phyloP scores from a whole-genome alignment of 2,329 filamentous ascomycete genomes.

The Pseudocercospora fijiensis region DNA sequence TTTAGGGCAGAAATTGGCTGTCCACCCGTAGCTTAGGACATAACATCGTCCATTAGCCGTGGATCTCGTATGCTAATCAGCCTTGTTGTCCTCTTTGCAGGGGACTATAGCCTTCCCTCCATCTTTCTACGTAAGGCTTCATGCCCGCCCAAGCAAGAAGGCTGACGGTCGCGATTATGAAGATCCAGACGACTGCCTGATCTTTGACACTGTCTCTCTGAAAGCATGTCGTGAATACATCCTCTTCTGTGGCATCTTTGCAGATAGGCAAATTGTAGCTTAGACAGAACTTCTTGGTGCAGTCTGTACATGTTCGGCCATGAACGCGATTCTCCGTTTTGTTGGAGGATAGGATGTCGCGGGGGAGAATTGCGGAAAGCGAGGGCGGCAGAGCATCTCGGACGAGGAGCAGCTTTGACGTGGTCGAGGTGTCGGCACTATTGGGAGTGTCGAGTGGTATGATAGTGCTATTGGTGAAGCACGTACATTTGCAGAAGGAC shows the following conservation, averaged over 20 bases:
- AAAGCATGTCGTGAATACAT: constrained; percentile 66
- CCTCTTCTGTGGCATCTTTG: constrained; percentile 60
- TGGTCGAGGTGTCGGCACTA: constrained; percentile 24
- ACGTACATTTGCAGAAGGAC: constrained; percentile 72
- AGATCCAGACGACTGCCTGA: constrained; percentile 64
- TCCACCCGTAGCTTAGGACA: not conserved
- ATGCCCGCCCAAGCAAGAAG: constrained; percentile 60
- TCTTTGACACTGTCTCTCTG: constrained; percentile 69
- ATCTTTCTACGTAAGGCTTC: constrained; percentile 57
- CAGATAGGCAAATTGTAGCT: constrained; percentile 63
- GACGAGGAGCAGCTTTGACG: constrained; percentile 24
- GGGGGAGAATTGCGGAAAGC: constrained; percentile 12
- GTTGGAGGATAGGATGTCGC: constrained; percentile 13
- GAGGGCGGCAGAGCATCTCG: constrained; percentile 13
- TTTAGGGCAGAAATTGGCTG: not conserved
- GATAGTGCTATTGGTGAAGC: constrained; percentile 66
- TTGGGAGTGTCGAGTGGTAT: constrained; percentile 59
- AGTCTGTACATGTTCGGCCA: constrained; percentile 59
- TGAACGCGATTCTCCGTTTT: constrained; percentile 21
- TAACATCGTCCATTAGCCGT: not conserved
- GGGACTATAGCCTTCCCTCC: constrained; percentile 20
- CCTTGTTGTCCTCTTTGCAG: not conserved
- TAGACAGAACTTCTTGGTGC: constrained; percentile 66
- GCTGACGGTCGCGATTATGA: constrained; percentile 62
- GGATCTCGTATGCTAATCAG: not conserved